Evolutionary conservation across 2,329 filamentous ascomycete species (phyloP), one percentile per base, ranked within the genome.

Genomic region (Keithomyces neogunnii): DNA sequence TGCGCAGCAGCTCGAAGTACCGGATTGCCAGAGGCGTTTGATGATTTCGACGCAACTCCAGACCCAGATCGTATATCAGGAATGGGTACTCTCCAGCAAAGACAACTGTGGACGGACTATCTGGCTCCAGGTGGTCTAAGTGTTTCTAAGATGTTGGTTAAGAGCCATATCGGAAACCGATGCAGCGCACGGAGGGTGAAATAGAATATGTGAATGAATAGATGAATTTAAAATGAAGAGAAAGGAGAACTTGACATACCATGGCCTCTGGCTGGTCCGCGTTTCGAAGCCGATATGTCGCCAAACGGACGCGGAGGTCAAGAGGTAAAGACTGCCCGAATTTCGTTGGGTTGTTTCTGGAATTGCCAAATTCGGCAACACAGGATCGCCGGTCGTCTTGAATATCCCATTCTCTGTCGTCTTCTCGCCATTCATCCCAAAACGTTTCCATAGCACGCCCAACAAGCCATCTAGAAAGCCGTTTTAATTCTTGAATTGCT

Each of bases 321-420:
- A 91, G 66, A 0, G 91, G 92, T 39, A 96, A 72, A 1, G 84
- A 82, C 39, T 77, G 67, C 0, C 89, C 90, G 64, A 96, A 96
- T 0, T 77, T 71, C 5, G 76, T 72, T 3, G 69, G 62, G 1
- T 77, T 72, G 62, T 81, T 81, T 44, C 67, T 68, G 3, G 70
- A 75, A 4, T 76, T 71, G 7, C 74, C 67, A 63, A 86, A 96
- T 1, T 78, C 78, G 2, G 78, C 66, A 4, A 88, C 76, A 52
- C 76, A 68, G 2, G 73, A 66, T 52, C 91, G 82, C 54, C 93
- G 84, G 26, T 77, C 74, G 61, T 89, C 81, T 44, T 84, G 78
- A 4, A 79, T 69, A 64, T 99, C 93, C 82, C 90, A 99, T 69
- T 99, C 93, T 51, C 90, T 79, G 65, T 96, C 90, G 63, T 96